phyloP scores from a whole-genome alignment of 331 rosid species.

The Erythrophleum ivorense region DNA sequence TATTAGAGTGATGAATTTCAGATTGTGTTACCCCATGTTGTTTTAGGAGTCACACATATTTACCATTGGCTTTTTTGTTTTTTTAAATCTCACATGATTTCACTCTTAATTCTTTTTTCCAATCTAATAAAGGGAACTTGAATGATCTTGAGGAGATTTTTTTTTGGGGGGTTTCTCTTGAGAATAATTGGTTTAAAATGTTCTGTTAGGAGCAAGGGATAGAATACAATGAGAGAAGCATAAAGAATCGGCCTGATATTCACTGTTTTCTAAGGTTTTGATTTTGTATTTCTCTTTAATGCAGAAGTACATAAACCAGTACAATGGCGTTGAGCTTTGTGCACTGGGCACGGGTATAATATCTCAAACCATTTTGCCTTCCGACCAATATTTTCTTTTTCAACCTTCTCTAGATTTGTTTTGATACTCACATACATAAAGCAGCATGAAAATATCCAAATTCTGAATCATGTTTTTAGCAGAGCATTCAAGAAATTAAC shows the following conservation, averaged over 20 bases:
- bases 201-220: neutral
- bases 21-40: neutral
- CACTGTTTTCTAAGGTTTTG: neutral
- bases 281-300: conserved; percentile 29
- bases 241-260: neutral
- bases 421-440: neutral
- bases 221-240: neutral
- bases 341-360: conserved; percentile 64
- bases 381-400: neutral
- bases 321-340: conserved; percentile 58
- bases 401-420: no score
- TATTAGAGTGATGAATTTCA: neutral
- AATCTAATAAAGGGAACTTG: neutral
- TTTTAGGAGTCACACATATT: neutral
- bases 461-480: neutral
- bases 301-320: conserved; percentile 62
- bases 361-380: conserved; percentile 3
- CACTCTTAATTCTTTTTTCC: neutral
- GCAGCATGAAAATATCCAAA: neutral
- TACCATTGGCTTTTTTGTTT: neutral
- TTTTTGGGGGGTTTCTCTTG: neutral
- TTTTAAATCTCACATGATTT: neutral
- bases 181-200: neutral
- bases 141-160: neutral
- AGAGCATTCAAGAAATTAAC: neutral